phyloP scores from a whole-genome alignment of 306 rosid species.

The Fragaria ananassa region DNA sequence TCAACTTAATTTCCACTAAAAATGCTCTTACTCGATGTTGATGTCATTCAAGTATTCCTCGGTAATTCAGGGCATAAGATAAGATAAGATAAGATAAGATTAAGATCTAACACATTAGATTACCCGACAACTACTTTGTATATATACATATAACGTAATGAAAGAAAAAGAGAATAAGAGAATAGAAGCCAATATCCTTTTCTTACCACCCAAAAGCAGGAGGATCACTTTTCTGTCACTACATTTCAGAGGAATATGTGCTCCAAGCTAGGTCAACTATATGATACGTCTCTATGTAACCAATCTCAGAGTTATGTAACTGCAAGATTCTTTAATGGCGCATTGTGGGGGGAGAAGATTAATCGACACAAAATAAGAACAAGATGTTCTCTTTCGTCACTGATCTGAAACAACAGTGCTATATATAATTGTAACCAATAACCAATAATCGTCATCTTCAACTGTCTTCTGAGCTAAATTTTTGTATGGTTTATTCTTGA shows the following conservation, averaged over 20 bases:
- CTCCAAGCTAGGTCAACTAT: neutral
- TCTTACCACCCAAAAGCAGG: neutral
- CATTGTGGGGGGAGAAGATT: neutral
- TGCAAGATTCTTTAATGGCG: neutral
- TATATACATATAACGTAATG: neutral
- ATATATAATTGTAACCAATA: neutral
- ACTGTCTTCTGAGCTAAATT: neutral
- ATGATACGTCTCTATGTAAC: neutral
- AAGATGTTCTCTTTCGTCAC: neutral
- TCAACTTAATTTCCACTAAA: too few species aligned
- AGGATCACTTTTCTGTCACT: neutral
- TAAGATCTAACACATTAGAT: neutral
- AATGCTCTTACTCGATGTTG: too few species aligned
- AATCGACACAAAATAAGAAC: neutral
- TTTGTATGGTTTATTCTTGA: neutral
- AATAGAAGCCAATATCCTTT: neutral
- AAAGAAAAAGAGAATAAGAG: neutral
- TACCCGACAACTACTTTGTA: neutral
- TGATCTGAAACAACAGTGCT: neutral
- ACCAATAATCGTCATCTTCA: neutral
- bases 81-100: too few species aligned
- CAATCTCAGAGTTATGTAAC: neutral
- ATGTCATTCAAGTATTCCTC: too few species aligned
- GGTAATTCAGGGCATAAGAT: too few species aligned
- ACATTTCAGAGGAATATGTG: neutral